These are phyloP conservation scores for Nadsonia fulvescens DNA, from an alignment of 805 yeast genomes.

Conservation along the genomic window DNA sequence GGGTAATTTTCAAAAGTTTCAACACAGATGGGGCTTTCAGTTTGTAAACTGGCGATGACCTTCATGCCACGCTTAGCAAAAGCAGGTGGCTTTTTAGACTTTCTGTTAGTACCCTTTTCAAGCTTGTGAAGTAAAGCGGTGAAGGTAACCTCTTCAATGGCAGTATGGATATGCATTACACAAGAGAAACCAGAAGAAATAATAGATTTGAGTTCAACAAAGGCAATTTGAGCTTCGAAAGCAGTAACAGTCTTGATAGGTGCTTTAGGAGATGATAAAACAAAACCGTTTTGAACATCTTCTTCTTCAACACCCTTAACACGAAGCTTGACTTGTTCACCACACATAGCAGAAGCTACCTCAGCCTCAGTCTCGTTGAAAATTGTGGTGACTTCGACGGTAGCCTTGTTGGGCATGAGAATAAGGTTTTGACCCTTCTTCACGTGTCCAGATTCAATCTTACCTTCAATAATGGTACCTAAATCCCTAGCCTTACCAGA, in stretches of 20 bases:
- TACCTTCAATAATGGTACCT: constrained; percentile 97
- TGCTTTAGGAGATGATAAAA: constrained; percentile 63
- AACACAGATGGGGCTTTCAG: constrained; percentile 75
- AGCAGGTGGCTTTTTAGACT: constrained; percentile 92
- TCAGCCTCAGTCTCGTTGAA: constrained; percentile 93
- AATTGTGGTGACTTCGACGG: constrained; percentile 72
- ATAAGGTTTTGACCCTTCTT: constrained; percentile 59
- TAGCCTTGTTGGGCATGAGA: constrained; percentile 80
- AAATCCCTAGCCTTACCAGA: constrained; percentile 89
- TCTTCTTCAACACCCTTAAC: constrained; percentile 95
- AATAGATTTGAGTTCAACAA: constrained; percentile 89
- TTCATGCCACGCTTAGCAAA: constrained; percentile 98
- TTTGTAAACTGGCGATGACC: constrained; percentile 80
- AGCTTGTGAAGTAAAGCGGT: constrained; percentile 74
- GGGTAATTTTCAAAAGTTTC: constrained; percentile 87
- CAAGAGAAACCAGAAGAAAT: constrained; percentile 91
- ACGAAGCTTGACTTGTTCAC: constrained; percentile 92
- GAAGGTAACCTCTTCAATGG: constrained; percentile 85
- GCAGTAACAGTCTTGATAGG: constrained; percentile 84
- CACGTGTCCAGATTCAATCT: constrained; percentile 88
- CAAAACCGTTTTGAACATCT: constrained; percentile 82
- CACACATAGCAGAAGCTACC: constrained; percentile 76
- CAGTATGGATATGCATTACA: constrained; percentile 97
- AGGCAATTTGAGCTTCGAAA: constrained; percentile 92
- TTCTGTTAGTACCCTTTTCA: constrained; percentile 93